A percentile compares a stretch with the other conserved stretches of the same genome.
Conservation (phyloP, 1,284 basidiomycete genomes). For the Apiotrichum brassicae region DNA sequence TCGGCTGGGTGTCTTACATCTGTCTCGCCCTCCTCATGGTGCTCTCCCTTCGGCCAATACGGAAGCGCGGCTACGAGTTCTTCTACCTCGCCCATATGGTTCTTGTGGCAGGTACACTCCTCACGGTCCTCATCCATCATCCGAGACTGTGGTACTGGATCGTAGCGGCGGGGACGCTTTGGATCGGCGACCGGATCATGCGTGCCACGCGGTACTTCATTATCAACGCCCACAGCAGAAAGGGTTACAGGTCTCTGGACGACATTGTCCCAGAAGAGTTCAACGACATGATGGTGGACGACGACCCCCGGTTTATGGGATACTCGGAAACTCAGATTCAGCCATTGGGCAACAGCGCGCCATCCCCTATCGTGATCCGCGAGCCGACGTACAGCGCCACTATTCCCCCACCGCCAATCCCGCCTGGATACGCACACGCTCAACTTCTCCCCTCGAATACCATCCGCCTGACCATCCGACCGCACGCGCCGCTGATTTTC, state of each 20-base stretch:
- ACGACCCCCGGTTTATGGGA: no score
- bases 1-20: slow-evolving; percentile 65
- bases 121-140: slow-evolving; percentile 62
- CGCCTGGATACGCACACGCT: slow-evolving; percentile 58
- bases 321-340: no score
- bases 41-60: slow-evolving; percentile 59
- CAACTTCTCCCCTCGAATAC: slow-evolving; percentile 73
- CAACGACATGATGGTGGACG: slow-evolving; percentile 13
- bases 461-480: slow-evolving; percentile 63
- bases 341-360: no score
- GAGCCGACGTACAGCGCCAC: no score
- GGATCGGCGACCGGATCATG: slow-evolving; percentile 61
- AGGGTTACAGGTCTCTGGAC: slow-evolving; percentile 1
- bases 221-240: slow-evolving; percentile 49
- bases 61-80: slow-evolving; percentile 63
- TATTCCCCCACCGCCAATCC: slow-evolving; percentile 25
- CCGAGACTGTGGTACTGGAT: slow-evolving; percentile 57
- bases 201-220: slow-evolving; percentile 59
- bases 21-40: slow-evolving; percentile 62
- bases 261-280: slow-evolving; percentile 14
- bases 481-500: slow-evolving; percentile 61
- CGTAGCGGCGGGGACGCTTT: slow-evolving; percentile 59
- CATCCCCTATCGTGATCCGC: no score
- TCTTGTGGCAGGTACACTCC: slow-evolving; percentile 58
- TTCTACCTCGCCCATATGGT: slow-evolving; percentile 70